Evolutionary conservation across 2,329 filamentous ascomycete species (phyloP).

Genomic region (Epichloe festucae): DNA sequence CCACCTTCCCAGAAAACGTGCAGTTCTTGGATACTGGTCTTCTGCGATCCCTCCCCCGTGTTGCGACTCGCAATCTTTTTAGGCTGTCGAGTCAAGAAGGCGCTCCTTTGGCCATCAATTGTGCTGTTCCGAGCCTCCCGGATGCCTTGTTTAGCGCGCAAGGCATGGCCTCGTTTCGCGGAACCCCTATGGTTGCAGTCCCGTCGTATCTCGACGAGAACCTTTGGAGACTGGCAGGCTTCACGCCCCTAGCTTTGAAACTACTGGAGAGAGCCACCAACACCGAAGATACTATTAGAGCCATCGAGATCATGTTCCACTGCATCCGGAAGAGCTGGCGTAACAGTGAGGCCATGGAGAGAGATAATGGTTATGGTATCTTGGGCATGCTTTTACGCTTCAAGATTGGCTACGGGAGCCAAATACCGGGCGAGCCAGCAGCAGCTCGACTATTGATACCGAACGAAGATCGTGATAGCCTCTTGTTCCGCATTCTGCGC

Average conservation of each 20-base stretch:
- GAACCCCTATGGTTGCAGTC: constrained; percentile 66
- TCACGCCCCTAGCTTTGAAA: constrained; percentile 72
- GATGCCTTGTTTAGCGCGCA: constrained; percentile 73
- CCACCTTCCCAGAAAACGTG: constrained; percentile 71
- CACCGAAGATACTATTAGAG: constrained; percentile 56
- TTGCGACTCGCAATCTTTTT: constrained; percentile 49
- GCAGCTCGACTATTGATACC: constrained; percentile 31
- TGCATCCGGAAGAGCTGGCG: constrained; percentile 87
- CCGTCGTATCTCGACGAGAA: constrained; percentile 84
- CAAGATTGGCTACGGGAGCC: constrained; percentile 51
- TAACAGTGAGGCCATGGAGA: constrained; percentile 96
- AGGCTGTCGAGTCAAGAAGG: constrained; percentile 33
- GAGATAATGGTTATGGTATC: constrained; percentile 85
- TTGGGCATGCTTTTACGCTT: constrained; percentile 71
- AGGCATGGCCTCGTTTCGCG: constrained; percentile 71
- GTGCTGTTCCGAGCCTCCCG: constrained; percentile 73
- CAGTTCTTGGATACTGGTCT: constrained; percentile 65
- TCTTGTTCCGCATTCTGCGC: constrained; percentile 54
- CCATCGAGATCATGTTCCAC: constrained; percentile 73
- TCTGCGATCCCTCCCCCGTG: constrained; percentile 61
- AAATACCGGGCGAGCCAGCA: constrained; percentile 16
- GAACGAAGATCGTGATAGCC: constrained; percentile 38
- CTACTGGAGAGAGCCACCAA: constrained; percentile 66
- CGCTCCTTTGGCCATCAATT: constrained; percentile 75
- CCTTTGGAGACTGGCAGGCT: constrained; percentile 86